phyloP scores from a whole-genome alignment of 257 asterid genomes.

The Paraleonurus japonicus region DNA sequence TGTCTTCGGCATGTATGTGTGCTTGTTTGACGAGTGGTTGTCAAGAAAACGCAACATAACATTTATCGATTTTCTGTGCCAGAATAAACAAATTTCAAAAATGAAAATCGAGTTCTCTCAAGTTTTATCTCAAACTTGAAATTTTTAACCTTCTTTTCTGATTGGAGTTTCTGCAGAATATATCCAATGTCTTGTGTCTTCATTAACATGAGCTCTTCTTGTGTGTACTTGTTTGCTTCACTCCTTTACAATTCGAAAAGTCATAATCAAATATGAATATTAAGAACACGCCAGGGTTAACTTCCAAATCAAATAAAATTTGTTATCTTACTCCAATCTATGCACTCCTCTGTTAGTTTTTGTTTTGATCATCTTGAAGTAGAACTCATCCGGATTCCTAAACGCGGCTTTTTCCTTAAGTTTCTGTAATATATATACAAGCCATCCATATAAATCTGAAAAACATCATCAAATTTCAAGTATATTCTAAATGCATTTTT shows the following conservation, averaged over 20 bases:
- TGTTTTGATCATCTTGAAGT: slow-evolving; percentile 72
- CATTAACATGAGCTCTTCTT: slow-evolving; percentile 86
- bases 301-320: neutral
- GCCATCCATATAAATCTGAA: neutral
- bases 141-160: slow-evolving; percentile 70
- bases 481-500: no score
- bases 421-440: slow-evolving; percentile 47
- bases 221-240: slow-evolving; percentile 65
- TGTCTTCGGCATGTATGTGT: slow-evolving; percentile 73
- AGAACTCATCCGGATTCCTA: slow-evolving; percentile 91
- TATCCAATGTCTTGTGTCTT: slow-evolving; percentile 90
- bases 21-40: slow-evolving; percentile 50
- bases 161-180: slow-evolving; percentile 74
- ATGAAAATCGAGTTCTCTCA: neutral
- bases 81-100: slow-evolving; percentile 13
- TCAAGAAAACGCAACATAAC: slow-evolving; percentile 56
- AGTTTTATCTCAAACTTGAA: neutral
- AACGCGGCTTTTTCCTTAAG: slow-evolving; percentile 84
- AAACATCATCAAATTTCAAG: neutral
- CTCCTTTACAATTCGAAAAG: slow-evolving; percentile 50
- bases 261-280: slow-evolving; percentile 15
- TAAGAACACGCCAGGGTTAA: neutral
- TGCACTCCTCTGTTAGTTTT: slow-evolving; percentile 72
- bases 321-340: slow-evolving; percentile 46
- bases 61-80: slow-evolving; percentile 75